Evolutionary conservation across 2,329 filamentous ascomycete genomes (phyloP), one percentile per base, ranked within the genome.

Genomic region (Trichoderma simmonsii): DNA sequence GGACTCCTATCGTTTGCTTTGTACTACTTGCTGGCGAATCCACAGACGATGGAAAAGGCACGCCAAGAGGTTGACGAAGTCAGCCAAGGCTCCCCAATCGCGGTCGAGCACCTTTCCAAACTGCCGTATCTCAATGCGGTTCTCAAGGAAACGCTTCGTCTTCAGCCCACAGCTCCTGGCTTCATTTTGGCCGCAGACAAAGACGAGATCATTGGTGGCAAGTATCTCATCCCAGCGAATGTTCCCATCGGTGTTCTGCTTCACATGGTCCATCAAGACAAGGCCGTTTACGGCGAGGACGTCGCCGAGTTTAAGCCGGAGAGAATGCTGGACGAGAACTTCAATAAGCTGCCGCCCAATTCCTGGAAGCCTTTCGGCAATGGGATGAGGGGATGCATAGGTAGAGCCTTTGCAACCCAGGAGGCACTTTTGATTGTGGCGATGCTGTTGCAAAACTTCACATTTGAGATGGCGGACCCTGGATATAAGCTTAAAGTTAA

Each of bases 381-480:
- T 39, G 87, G 86, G 1, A 80, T 84, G 76, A 80, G 86, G 28
- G 85, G 78, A 18, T 89, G 86, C 71, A 88, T 88, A 36, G 86
- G 86, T 5, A 80, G 86, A 2, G 81, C 85, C 0, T 88, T 89
- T 71, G 86, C 86, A 0, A 86, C 85, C 84, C 86, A 88, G 75
- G 86, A 88, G 73, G 81, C 83, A 3, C 74, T 88, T 18, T 34
- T 72, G 12, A 72, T 72, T 18, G n/a, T 36, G 18, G 86, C 88
- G 0, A 85, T 90, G 74, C 77, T 92, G 14, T 81, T 93, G 68
- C 90, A 92, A 75, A 91, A 89, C 74, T 92, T 93, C 80, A 86
- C 92, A 75, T 88, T 93, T 75, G 82, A 84, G 63, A 78, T 89
- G 72, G 86, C 87, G 24, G 87, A 93, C 75, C 86, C 89, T 0